phyloP scores from a whole-genome alignment of 257 asterid genomes.

The Voacanga thouarsii region DNA sequence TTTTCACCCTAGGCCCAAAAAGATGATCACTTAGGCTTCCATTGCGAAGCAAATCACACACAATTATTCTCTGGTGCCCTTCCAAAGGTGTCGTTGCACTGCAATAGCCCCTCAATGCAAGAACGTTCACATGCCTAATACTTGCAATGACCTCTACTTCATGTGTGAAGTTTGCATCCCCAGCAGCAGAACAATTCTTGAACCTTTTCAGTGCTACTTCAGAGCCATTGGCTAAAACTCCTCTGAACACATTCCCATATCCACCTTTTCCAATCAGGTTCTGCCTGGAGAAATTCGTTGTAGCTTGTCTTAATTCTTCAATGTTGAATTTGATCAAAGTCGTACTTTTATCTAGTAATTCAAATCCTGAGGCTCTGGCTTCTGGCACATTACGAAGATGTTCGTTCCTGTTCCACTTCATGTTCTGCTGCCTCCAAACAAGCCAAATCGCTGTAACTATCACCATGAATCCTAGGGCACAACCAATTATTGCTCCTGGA shows the following conservation, averaged over 20 bases:
- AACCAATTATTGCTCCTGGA: background rate
- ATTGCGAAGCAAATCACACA: constrained; percentile 15
- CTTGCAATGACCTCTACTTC: constrained; percentile 27
- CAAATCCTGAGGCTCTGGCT: constrained; percentile 4
- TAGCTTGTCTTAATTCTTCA: constrained; percentile 18
- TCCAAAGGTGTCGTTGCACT: constrained; percentile 8
- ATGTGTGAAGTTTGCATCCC: constrained; percentile 16
- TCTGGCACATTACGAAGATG: background rate
- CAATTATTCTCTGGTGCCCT: constrained; percentile 24
- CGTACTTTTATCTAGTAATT: constrained; percentile 7
- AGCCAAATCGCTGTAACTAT: background rate
- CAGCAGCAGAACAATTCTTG: constrained; percentile 17
- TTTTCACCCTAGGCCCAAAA: background rate
- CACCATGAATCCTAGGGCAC: background rate
- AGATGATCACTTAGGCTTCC: constrained; percentile 23
- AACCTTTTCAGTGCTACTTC: constrained; percentile 21
- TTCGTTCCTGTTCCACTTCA: background rate
- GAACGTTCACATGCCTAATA: constrained; percentile 24
- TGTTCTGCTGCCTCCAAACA: background rate
- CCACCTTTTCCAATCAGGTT: constrained; percentile 17
- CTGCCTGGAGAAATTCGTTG: constrained; percentile 19
- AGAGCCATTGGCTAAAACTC: constrained; percentile 17
- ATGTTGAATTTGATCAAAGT: constrained; percentile 9
- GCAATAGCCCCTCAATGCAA: constrained; percentile 21
- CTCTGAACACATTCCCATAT: constrained; percentile 21